Evolutionary conservation across 192 early-diverging fungal species (phyloP).

Genomic region (Podila horticola): DNA sequence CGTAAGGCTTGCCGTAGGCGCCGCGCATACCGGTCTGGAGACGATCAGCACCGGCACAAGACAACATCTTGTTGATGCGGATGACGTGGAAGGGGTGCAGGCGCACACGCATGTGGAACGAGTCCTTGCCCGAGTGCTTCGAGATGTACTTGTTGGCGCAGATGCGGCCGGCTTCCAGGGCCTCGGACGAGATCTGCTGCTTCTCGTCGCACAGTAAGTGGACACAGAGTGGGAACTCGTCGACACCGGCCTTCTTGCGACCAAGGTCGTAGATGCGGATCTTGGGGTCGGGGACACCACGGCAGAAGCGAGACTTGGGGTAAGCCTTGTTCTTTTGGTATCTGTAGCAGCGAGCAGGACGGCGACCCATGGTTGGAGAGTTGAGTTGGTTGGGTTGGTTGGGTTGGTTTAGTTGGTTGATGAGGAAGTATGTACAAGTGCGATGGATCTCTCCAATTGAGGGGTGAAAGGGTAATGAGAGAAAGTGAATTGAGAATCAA

Average conservation of each 20-base stretch:
- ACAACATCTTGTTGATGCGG: slow-evolving; percentile 99
- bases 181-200: slow-evolving; percentile 98
- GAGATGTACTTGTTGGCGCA: slow-evolving; percentile 99
- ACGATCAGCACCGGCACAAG: slow-evolving; percentile 99
- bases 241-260: slow-evolving; percentile 96
- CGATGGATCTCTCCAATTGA: not conserved
- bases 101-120: slow-evolving; percentile 99
- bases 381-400: not conserved
- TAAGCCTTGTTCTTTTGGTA: slow-evolving; percentile 99
- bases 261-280: slow-evolving; percentile 98
- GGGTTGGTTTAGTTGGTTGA: not conserved
- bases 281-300: slow-evolving; percentile 99
- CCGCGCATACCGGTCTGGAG: slow-evolving; percentile 99
- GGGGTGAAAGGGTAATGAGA: not conserved
- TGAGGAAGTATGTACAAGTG: not conserved
- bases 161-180: slow-evolving; percentile 98
- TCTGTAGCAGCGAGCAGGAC: slow-evolving; percentile 98
- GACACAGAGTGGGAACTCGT: slow-evolving; percentile 98
- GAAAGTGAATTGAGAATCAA: not conserved
- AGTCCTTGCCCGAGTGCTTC: slow-evolving; percentile 97
- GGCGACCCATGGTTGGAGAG: slow-evolving; percentile 89
- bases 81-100: slow-evolving; percentile 99
- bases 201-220: slow-evolving; percentile 98
- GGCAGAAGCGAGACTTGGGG: slow-evolving; percentile 98
- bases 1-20: slow-evolving; percentile 98